Evolutionary conservation across 2,329 filamentous ascomycete genomes (phyloP), one percentile per base, ranked within the genome.

Genomic region (Talaromyces sp.): DNA sequence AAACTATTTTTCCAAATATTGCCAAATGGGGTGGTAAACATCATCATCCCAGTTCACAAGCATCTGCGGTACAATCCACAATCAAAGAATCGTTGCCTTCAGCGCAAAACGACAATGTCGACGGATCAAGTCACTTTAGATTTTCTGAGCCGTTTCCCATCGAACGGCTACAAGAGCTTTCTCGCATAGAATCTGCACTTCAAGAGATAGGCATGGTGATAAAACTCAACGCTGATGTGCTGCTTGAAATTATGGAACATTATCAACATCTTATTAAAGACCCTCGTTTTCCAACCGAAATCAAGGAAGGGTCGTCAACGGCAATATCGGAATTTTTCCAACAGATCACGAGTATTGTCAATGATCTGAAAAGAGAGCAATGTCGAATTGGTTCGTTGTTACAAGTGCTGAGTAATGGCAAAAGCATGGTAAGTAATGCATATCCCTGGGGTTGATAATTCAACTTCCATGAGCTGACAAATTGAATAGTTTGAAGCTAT

Each of bases 181-280:
- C 43, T 52, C 45, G 48, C 6, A 62, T 62, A 33, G 60, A 39
- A 19, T 50, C 45, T 62, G 54, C 31, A 37, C 60, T 62, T 54
- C 60, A 39, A 39, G 47, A 50, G 47, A 45, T 54, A 7, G 27
- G 19, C 35, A 27, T 62, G 37, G 60, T 62, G 31, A 41, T 37
- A 27, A 62, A 54, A 48, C 45, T 62, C 6, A 62, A 62, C 7
- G 47, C 47, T 22, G 27, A 54, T 27, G 60, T 62, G 41, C 35
- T 62, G 13, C 33, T 48, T 37, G 59, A 62, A 4, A 52, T 62
- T 24, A n/a, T 62, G 43, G 59, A 52, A n/a, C 39, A 62, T 31
- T 52, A 52, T 14, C 48, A 52, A 11, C 3, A 24, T 16, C 48
- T 52, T 31, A 52, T 52, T 24, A n/a, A 33, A 14, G 48, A 31